Conservation (phyloP, 768 basidiomycete species). For the Suillus clintonianus region DNA sequence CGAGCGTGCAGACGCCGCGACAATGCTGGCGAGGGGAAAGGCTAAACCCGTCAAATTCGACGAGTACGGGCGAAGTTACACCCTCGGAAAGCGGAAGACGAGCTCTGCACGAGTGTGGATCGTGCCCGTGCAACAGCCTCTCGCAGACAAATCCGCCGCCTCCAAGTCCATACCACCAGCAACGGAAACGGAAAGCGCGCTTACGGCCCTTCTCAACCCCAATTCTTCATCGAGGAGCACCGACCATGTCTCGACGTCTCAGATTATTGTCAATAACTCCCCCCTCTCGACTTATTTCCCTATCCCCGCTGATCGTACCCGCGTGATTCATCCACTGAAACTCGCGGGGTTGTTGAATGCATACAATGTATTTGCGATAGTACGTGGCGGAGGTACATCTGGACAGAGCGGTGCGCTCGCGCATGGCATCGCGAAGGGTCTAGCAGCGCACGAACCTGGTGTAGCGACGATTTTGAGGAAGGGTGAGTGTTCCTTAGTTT, state of each 20-base stretch:
- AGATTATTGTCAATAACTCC: slow-evolving; percentile 83
- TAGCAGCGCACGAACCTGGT: slow-evolving; percentile 70
- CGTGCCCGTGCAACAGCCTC: slow-evolving; percentile 52
- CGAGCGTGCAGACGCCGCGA: slow-evolving; percentile 50
- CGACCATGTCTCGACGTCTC: slow-evolving; percentile 49
- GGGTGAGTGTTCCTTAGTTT: slow-evolving; percentile 50
- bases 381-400: slow-evolving; percentile 85
- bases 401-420: slow-evolving; percentile 91
- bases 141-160: slow-evolving; percentile 8
- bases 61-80: slow-evolving; percentile 80
- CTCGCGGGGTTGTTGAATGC: slow-evolving; percentile 82
- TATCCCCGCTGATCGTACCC: slow-evolving; percentile 73
- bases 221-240: slow-evolving; percentile 14
- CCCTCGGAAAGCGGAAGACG: slow-evolving; percentile 85
- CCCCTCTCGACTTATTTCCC: slow-evolving; percentile 82
- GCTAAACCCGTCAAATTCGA: slow-evolving; percentile 67
- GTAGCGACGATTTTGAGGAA: slow-evolving; percentile 65
- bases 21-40: slow-evolving; percentile 31
- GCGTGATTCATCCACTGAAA: slow-evolving; percentile 80
- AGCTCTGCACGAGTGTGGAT: slow-evolving; percentile 93
- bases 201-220: slow-evolving; percentile 6
- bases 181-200: slow-evolving; percentile 1
- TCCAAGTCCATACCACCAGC: slow-evolving; percentile 14
- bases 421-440: slow-evolving; percentile 73
- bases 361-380: slow-evolving; percentile 76